These are phyloP conservation scores for Cicer pinnatifidum DNA, from an alignment of 306 rosid species.

Conservation along the genomic window DNA sequence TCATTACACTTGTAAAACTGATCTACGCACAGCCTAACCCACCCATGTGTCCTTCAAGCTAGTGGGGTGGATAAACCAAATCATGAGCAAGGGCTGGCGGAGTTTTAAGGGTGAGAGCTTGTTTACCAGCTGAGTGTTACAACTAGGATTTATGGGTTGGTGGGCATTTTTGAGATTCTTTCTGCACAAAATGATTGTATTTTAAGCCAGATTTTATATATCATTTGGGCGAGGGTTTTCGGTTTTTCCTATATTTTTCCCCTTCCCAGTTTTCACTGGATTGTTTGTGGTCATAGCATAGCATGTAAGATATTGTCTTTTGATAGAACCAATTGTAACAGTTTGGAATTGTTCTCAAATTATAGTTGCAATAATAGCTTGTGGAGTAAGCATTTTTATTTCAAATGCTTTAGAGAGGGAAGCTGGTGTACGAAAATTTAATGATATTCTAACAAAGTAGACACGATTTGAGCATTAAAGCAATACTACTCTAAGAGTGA, in stretches of 20 bases:
- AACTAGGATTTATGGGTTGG: conserved; percentile 66
- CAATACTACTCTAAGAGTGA: background rate
- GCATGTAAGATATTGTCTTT: conserved; percentile 56
- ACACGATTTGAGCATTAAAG: background rate
- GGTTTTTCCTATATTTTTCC: conserved; percentile 50
- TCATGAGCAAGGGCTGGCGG: conserved; percentile 84
- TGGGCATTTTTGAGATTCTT: conserved; percentile 74
- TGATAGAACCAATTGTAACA: conserved; percentile 51
- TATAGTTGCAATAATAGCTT: conserved; percentile 55
- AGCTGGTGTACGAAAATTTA: background rate
- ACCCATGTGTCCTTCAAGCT: conserved; percentile 48
- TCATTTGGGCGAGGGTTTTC: conserved; percentile 56
- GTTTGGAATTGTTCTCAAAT: conserved; percentile 51
- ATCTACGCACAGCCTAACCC: conserved; percentile 65
- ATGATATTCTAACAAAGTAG: background rate
- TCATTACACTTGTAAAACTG: conserved; percentile 63
- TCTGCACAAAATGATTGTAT: conserved; percentile 73
- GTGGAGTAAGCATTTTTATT: conserved; percentile 42
- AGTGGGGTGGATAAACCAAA: conserved; percentile 50
- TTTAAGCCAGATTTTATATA: conserved; percentile 59
- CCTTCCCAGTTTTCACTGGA: conserved; percentile 58
- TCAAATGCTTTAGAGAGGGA: conserved; percentile 12
- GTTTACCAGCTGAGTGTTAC: conserved; percentile 62
- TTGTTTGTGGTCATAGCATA: conserved; percentile 52
- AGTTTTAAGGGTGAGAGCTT: conserved; percentile 57